These are phyloP conservation scores for Tuber borchii DNA, from an alignment of 495 filamentous ascomycete genomes.

Conservation along the genomic window DNA sequence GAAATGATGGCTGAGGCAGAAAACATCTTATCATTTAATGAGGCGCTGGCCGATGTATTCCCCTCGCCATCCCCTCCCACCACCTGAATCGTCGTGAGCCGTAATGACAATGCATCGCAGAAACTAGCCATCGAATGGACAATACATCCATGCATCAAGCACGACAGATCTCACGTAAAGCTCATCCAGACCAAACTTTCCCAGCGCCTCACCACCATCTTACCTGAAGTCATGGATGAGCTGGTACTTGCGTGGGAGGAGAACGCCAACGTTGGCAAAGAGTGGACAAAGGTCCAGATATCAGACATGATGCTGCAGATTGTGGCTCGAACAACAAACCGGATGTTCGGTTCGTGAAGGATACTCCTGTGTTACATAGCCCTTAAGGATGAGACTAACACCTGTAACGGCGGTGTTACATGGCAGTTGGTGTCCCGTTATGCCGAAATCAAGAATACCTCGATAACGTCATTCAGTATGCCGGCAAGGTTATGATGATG, in stretches of 20 bases:
- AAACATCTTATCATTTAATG: slow-evolving; percentile 29
- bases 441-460: slow-evolving; percentile 37
- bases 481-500: slow-evolving; percentile 4
- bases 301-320: slow-evolving; percentile 30
- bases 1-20: slow-evolving; percentile 26
- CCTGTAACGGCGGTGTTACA: not conserved
- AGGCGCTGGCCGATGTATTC: slow-evolving; percentile 17
- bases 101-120: slow-evolving; percentile 12
- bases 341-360: slow-evolving; percentile 17
- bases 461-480: slow-evolving; percentile 24
- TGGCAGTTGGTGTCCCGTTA: slow-evolving; percentile 24
- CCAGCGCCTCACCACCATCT: slow-evolving; percentile 29
- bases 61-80: not conserved
- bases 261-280: slow-evolving; percentile 26
- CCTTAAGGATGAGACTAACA: not conserved
- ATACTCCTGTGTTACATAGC: not conserved
- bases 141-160: slow-evolving; percentile 17
- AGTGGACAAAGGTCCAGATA: slow-evolving; percentile 30
- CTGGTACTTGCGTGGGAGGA: slow-evolving; percentile 31
- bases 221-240: slow-evolving; percentile 34
- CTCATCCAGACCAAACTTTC: slow-evolving; percentile 32
- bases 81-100: not conserved
- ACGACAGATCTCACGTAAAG: slow-evolving; percentile 28
- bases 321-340: slow-evolving; percentile 27
- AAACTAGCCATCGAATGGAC: slow-evolving; percentile 24